These are phyloP conservation scores for Coccomyxa subellipsoidea DNA, from an alignment of 163 green algal species.

Conservation along the genomic window DNA sequence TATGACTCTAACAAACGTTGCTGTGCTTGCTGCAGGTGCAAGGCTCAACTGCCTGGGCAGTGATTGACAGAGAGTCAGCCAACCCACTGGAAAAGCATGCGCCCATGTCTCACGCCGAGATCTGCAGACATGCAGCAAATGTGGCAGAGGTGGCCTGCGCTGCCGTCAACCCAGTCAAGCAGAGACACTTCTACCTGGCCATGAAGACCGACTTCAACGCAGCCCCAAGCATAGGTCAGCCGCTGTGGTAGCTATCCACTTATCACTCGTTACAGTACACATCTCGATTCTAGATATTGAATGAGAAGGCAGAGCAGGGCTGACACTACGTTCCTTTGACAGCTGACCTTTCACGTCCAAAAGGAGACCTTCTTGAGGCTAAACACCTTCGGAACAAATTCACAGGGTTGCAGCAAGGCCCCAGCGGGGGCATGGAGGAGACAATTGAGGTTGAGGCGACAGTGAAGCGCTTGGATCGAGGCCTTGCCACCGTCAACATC, in stretches of 20 bases:
- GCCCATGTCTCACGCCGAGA: not conserved
- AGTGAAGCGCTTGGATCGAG: not conserved
- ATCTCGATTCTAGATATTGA: not conserved
- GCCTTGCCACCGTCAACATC: not conserved
- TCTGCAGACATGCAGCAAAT: not conserved
- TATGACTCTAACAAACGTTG: too few species aligned
- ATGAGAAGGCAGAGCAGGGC: not conserved
- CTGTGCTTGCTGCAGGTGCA: not conserved
- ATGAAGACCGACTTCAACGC: not conserved
- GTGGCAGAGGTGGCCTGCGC: not conserved
- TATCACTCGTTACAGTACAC: too few species aligned
- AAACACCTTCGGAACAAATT: too few species aligned
- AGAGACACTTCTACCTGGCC: not conserved
- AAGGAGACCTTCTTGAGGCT: too few species aligned
- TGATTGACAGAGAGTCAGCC: not conserved
- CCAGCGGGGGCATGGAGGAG: too few species aligned
- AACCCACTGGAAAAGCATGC: not conserved
- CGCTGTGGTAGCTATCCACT: too few species aligned
- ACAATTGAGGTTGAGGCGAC: not conserved
- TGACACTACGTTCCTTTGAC: too few species aligned
- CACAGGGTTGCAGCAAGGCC: not conserved
- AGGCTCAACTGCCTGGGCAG: not conserved
- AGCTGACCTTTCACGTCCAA: too few species aligned
- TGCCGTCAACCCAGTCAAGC: not conserved
- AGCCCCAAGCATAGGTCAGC: not conserved